A percentile compares a stretch with the other conserved stretches of the same genome.
These are phyloP conservation scores for Parathielavia appendiculata DNA, from an alignment of 495 filamentous ascomycete genomes.

Conservation along the genomic window DNA sequence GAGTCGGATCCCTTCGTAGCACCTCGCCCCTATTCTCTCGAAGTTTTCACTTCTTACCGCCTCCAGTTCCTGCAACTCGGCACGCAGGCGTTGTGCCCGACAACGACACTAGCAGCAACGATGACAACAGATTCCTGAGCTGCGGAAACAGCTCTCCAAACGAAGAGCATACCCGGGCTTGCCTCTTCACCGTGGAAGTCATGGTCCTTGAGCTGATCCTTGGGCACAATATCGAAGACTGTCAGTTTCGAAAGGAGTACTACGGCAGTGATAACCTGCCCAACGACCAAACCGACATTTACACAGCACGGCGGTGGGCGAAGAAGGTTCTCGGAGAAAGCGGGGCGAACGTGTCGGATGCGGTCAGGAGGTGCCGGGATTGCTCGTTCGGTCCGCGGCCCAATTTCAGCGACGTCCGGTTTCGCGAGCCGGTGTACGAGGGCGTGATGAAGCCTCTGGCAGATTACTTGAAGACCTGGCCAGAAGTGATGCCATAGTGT, in stretches of 20 bases:
- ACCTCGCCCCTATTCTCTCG: neutral
- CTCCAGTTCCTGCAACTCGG: neutral
- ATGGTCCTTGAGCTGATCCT: slow-evolving; percentile 6
- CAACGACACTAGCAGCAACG: neutral
- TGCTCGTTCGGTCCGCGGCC: slow-evolving; percentile 3
- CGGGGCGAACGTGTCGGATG: neutral
- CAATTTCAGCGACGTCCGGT: slow-evolving; percentile 1
- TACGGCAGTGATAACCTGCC: neutral
- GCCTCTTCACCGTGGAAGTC: slow-evolving; percentile 4
- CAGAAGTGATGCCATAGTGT: slow-evolving; percentile 9
- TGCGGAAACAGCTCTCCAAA: neutral
- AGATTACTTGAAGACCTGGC: neutral
- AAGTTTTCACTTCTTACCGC: neutral
- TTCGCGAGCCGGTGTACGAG: slow-evolving; percentile 3
- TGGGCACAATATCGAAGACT: slow-evolving; percentile 1
- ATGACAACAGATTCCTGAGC: neutral
- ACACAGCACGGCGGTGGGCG: neutral
- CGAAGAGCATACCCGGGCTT: neutral
- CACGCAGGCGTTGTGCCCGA: neutral
- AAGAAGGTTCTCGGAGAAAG: slow-evolving; percentile 1
- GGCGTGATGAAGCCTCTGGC: neutral
- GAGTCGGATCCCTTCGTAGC: neutral
- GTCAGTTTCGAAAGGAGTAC: neutral
- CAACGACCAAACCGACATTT: slow-evolving; percentile 5
- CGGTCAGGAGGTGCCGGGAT: slow-evolving; percentile 3